A percentile compares a stretch with the other conserved stretches of the same genome.
Conservation (phyloP, 768 basidiomycete genomes). For the Kwoniella bestiolae region DNA sequence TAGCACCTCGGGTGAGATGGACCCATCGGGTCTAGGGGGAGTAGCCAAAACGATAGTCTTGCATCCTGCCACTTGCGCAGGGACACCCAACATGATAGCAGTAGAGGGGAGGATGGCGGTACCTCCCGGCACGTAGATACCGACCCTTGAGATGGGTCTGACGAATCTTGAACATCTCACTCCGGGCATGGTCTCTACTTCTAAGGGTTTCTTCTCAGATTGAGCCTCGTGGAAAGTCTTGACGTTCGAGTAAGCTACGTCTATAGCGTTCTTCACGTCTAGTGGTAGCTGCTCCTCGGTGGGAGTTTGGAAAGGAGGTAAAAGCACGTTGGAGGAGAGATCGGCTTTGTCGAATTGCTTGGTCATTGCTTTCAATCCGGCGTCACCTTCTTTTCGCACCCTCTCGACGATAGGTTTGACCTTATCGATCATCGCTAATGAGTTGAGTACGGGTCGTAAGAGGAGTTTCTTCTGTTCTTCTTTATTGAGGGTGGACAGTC, state of each 20-base stretch:
- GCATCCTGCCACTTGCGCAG: conserved; percentile 96
- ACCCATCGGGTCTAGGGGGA: conserved; percentile 90
- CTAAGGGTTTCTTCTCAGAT: conserved; percentile 68
- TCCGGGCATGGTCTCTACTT: conserved; percentile 96
- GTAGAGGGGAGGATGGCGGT: conserved; percentile 96
- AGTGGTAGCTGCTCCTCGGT: conserved; percentile 58
- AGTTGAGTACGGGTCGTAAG: conserved; percentile 84
- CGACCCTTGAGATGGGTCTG: conserved; percentile 91
- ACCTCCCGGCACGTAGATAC: conserved; percentile 95
- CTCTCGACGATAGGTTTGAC: conserved; percentile 92
- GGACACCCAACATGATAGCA: conserved; percentile 96
- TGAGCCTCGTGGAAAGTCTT: conserved; percentile 90
- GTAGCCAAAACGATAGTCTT: conserved; percentile 90
- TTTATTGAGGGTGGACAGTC: conserved; percentile 61
- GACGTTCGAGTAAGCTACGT: conserved; percentile 88
- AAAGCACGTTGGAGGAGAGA: conserved; percentile 70
- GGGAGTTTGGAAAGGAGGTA: conserved; percentile 76
- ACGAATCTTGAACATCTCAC: conserved; percentile 95
- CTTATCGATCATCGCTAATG: conserved; percentile 83
- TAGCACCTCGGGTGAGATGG: conserved; percentile 93
- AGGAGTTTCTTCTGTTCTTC: conserved; percentile 72
- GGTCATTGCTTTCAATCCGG: conserved; percentile 82
- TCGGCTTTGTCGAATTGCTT: conserved; percentile 88
- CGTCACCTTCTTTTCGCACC: conserved; percentile 81
- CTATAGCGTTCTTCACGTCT: conserved; percentile 77